These are phyloP conservation scores for Colletotrichum orchidophilum DNA, from an alignment of 2,329 filamentous ascomycete species.

Conservation along the genomic window DNA sequence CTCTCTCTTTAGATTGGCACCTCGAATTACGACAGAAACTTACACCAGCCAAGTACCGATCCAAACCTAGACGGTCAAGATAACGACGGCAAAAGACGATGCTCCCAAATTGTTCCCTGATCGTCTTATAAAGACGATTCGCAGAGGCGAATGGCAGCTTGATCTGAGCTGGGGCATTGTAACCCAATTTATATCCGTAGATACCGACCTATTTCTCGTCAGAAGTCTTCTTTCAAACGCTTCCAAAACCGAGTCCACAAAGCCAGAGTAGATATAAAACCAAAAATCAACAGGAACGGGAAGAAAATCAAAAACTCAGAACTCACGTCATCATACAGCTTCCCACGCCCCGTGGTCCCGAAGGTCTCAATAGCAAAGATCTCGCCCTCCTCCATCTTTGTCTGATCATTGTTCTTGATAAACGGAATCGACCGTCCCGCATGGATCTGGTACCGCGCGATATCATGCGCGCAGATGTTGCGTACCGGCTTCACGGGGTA, in stretches of 20 bases:
- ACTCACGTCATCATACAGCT: constrained; percentile 82
- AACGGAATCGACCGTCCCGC: constrained; percentile 94
- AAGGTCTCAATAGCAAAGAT: constrained; percentile 97
- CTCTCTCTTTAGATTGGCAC: accelerated
- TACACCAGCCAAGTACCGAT: constrained; percentile 67
- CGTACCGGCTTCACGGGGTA: constrained; percentile 86
- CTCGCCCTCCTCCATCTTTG: constrained; percentile 98
- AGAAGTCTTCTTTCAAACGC: not conserved
- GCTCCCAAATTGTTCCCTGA: constrained; percentile 70
- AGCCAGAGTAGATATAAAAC: too few relatives aligned
- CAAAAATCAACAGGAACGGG: not conserved
- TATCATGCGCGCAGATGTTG: constrained; percentile 90
- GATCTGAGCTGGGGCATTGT: constrained; percentile 45
- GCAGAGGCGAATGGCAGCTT: constrained; percentile 60
- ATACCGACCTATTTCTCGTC: constrained; percentile 50
- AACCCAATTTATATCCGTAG: constrained; percentile 60
- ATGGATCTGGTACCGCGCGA: constrained; percentile 89
- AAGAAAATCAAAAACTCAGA: too few relatives aligned
- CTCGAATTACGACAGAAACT: constrained; percentile 36
- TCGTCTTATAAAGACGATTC: constrained; percentile 64
- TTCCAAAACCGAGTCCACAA: too few relatives aligned
- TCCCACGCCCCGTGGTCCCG: constrained; percentile 90
- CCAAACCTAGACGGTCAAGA: constrained; percentile 68
- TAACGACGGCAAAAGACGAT: constrained; percentile 70
- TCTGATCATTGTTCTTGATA: constrained; percentile 86